phyloP scores from a whole-genome alignment of 345 rosid genomes.

The Brassica nigra region DNA sequence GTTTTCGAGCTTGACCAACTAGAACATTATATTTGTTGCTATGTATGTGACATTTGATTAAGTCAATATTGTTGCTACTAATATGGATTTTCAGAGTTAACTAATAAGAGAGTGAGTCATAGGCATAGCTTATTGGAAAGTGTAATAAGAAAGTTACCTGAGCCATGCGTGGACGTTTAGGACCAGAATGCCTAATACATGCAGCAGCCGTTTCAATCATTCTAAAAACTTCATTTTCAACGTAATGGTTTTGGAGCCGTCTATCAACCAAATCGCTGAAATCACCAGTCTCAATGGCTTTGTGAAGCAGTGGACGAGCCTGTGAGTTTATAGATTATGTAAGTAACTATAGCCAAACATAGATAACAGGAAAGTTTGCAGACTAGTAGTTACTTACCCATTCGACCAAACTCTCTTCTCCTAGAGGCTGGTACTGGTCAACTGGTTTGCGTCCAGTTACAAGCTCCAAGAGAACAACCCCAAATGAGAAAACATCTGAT shows the following conservation, averaged over 20 bases:
- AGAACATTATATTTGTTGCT: background rate
- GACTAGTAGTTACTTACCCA: slow-evolving; percentile 62
- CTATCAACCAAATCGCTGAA: slow-evolving; percentile 68
- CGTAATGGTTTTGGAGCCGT: slow-evolving; percentile 65
- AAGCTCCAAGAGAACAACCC: slow-evolving; percentile 94
- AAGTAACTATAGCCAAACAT: slow-evolving; percentile 3
- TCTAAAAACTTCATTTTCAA: slow-evolving; percentile 68
- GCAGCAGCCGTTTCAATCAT: slow-evolving; percentile 97
- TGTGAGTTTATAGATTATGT: slow-evolving; percentile 33
- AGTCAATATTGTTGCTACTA: background rate
- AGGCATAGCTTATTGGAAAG: background rate
- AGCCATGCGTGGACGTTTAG: slow-evolving; percentile 92
- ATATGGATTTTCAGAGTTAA: background rate
- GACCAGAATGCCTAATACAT: slow-evolving; percentile 86
- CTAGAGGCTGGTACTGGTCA: slow-evolving; percentile 77
- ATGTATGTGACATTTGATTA: background rate
- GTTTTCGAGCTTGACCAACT: background rate
- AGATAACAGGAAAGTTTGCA: background rate
- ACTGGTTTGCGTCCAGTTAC: slow-evolving; percentile 93
- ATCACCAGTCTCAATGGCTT: slow-evolving; percentile 78
- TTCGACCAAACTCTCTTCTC: slow-evolving; percentile 98
- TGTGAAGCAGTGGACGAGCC: slow-evolving; percentile 80
- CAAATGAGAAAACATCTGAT: slow-evolving; percentile 95
- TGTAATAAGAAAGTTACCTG: slow-evolving; percentile 52
- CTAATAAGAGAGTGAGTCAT: background rate